Evolutionary conservation across 1,139 yeast genomes (phyloP), one percentile per base, ranked within the genome.

Genomic region (Yamadazyma spencermartinsiae): DNA sequence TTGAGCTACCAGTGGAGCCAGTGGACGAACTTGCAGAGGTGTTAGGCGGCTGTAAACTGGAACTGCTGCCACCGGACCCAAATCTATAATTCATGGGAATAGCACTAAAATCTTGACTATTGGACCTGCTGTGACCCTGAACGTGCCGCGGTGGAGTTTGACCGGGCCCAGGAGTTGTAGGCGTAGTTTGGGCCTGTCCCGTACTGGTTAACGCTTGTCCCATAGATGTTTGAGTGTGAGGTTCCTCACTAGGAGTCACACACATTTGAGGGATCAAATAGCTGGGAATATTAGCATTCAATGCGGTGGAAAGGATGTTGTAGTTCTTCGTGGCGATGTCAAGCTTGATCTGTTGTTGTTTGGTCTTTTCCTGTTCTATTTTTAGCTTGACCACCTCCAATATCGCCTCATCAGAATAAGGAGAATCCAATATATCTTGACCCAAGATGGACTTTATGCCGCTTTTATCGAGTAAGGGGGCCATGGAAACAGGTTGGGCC

Each of bases 281-380:
- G 1, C 81, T 69, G 0, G 96, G 95, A 2, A 90, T 66, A 28
- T 83, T 82, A 10, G 82, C 77, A 30, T 70, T 66, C 7, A 77
- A 55, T 0, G 95, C 94, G 17, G 73, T 65, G 42, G 79, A 78
- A 36, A 89, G 53, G 18, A 89, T 68, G 41, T 80, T 81, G 31
- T 84, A 62, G 27, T 85, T 77, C 42, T 76, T 73, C 39, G 75
- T 74, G 23, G 84, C 71, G 28, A 74, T 65, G 55, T 89, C 96
- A 26, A 83, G 65, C 41, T 75, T 76, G 56, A 85, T 82, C 51
- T 72, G 83, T 49, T 86, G 95, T 58, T 89, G 97, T 49, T 83
- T 83, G 1, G 97, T 86, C 30, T 76, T 72, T 57, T 90, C 97
- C 54, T 86, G 95, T 56, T 87, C 94, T 2, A 80, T 65, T 41